Percentiles rank a stretch among this genome's conserved stretches.
These are phyloP conservation scores for Yarrowia osloensis DNA, from an alignment of 805 yeast genomes.

Conservation along the genomic window DNA sequence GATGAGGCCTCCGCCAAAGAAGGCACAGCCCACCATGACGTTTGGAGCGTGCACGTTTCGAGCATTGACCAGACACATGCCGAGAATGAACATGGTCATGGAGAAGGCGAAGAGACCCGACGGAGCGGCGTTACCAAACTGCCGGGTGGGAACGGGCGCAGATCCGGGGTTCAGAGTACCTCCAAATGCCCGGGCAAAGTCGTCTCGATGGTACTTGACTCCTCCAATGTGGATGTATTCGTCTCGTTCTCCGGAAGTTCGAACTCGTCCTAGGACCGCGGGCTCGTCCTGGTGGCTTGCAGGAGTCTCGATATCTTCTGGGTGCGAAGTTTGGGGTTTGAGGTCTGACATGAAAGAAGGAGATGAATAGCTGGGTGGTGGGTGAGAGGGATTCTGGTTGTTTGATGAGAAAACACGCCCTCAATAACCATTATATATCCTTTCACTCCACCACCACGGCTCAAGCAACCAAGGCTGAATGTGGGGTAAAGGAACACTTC, in stretches of 20 bases:
- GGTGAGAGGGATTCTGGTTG: too few species aligned
- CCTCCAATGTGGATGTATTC: slow-evolving; percentile 67
- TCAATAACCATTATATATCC: not conserved
- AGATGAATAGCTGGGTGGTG: too few species aligned
- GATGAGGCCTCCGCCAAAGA: slow-evolving; percentile 61
- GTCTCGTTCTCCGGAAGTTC: slow-evolving; percentile 51
- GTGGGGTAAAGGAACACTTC: not conserved
- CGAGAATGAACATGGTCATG: slow-evolving; percentile 60
- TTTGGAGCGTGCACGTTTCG: slow-evolving; percentile 57
- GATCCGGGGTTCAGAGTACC: slow-evolving; percentile 28
- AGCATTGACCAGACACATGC: slow-evolving; percentile 55
- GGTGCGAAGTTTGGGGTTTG: not conserved
- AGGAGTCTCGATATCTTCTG: not conserved
- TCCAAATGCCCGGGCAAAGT: slow-evolving; percentile 61
- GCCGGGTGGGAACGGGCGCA: slow-evolving; percentile 46
- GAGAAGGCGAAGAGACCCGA: slow-evolving; percentile 61
- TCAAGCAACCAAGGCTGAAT: not conserved
- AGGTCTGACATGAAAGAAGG: not conserved
- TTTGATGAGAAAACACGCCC: not conserved
- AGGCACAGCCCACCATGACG: slow-evolving; percentile 61
- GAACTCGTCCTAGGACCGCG: slow-evolving; percentile 34
- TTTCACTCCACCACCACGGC: not conserved
- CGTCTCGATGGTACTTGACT: slow-evolving; percentile 60
- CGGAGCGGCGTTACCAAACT: slow-evolving; percentile 64
- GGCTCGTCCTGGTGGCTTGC: slow-evolving; percentile 29